Evolutionary conservation across 805 yeast species (phyloP).

Genomic region (Candida ipomoeae): DNA sequence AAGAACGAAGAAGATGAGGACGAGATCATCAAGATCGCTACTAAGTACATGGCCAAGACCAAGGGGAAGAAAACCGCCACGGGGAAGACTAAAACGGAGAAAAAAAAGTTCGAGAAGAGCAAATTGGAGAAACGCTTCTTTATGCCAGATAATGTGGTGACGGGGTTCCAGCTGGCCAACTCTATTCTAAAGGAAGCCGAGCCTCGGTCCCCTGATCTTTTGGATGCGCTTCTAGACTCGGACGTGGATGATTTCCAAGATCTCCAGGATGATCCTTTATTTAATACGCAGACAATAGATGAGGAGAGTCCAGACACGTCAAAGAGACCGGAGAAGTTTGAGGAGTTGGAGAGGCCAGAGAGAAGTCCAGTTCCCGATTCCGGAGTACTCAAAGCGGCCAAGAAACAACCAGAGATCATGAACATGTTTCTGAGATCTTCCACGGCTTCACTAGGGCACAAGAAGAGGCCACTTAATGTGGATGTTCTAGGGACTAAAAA

Average conservation of each 20-base stretch:
- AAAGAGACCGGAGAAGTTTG: too few relatives aligned
- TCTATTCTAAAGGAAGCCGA: conserved; percentile 30
- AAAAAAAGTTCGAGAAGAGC: conserved; percentile 6
- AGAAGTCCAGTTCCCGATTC: too few relatives aligned
- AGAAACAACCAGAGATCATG: background rate
- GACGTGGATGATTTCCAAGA: conserved; percentile 9
- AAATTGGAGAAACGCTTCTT: conserved; percentile 47
- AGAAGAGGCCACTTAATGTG: background rate
- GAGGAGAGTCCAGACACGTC: too few relatives aligned
- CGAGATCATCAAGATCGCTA: conserved; percentile 64
- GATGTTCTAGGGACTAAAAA: background rate
- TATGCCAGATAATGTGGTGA: conserved; percentile 69
- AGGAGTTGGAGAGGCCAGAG: background rate
- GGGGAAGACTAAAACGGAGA: too few relatives aligned
- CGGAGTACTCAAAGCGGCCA: background rate
- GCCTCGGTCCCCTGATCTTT: conserved; percentile 5
- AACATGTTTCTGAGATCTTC: background rate
- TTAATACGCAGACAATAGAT: background rate
- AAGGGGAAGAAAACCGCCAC: conserved; percentile 3
- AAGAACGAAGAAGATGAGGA: conserved; percentile 57
- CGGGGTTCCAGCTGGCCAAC: conserved; percentile 58
- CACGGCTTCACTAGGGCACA: background rate
- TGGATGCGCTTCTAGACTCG: conserved; percentile 15
- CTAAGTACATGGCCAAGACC: conserved; percentile 50
- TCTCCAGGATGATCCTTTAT: conserved; percentile 1